Percentiles rank a stretch among this genome's conserved stretches.
phyloP scores from a whole-genome alignment of 2,329 filamentous ascomycete species.

The Sarocladium strictum region DNA sequence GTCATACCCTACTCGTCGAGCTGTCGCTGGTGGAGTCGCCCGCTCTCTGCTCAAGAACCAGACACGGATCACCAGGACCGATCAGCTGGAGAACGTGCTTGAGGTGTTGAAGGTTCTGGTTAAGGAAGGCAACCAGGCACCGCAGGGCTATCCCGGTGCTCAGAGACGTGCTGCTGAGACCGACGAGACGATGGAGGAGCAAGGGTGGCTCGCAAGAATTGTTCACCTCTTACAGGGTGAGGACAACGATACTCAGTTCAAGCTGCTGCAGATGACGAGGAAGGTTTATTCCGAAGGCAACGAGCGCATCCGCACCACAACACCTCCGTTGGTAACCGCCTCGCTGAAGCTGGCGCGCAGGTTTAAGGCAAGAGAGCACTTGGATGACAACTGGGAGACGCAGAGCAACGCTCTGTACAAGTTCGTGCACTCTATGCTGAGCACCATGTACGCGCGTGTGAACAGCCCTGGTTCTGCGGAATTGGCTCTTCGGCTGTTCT shows the following conservation, averaged over 20 bases:
- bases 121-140: constrained; percentile 80
- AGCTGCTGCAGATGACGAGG: constrained; percentile 79
- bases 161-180: constrained; percentile 76
- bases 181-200: constrained; percentile 95
- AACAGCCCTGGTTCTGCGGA: constrained; percentile 74
- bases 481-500: constrained; percentile 81
- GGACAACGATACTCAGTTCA: constrained; percentile 91
- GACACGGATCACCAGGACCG: constrained; percentile 68
- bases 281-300: constrained; percentile 89
- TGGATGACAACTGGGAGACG: constrained; percentile 57
- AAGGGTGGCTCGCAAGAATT: constrained; percentile 91
- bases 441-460: constrained; percentile 80
- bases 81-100: constrained; percentile 81
- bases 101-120: constrained; percentile 87
- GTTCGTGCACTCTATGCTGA: constrained; percentile 86
- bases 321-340: constrained; percentile 82
- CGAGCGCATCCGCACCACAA: constrained; percentile 93
- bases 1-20: constrained; percentile 84
- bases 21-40: constrained; percentile 84
- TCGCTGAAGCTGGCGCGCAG: constrained; percentile 83
- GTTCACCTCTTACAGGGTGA: constrained; percentile 79
- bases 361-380: constrained; percentile 88
- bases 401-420: constrained; percentile 79
- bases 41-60: constrained; percentile 76
- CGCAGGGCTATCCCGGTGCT: constrained; percentile 77